Evolutionary conservation across 108 stramenopile species (phyloP).

Genomic region (Cyclostephanos tholiformis): DNA sequence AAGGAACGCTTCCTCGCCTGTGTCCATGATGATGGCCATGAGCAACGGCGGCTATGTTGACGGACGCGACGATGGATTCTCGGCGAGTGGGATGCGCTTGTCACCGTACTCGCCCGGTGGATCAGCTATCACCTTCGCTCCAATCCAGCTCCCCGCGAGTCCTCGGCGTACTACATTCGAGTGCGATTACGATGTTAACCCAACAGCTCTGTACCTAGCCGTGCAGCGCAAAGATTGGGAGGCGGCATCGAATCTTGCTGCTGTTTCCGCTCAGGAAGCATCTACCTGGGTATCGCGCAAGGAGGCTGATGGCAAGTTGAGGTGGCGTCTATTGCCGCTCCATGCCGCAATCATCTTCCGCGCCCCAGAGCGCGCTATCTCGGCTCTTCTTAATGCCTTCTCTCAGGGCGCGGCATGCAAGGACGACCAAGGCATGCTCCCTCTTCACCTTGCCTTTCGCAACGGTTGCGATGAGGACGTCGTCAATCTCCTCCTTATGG

Average conservation of each 20-base stretch:
- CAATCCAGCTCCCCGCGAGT: no score
- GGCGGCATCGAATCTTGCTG: constrained; percentile 46
- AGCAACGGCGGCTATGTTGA: background rate
- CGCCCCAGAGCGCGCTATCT: constrained; percentile 69
- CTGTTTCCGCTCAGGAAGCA: constrained; percentile 56
- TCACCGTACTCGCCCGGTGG: background rate
- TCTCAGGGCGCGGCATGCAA: constrained; percentile 68
- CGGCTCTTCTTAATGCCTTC: constrained; percentile 63
- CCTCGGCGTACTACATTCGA: no score
- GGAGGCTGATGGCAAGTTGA: constrained; percentile 71
- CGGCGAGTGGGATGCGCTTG: constrained; percentile 1
- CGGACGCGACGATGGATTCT: constrained; percentile 19
- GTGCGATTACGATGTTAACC: constrained; percentile 81
- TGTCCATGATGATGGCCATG: constrained; percentile 9
- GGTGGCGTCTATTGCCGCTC: constrained; percentile 86
- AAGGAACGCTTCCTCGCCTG: constrained; percentile 2
- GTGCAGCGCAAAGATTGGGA: constrained; percentile 82
- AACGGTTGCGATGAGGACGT: constrained; percentile 58
- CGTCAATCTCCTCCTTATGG: constrained; percentile 64
- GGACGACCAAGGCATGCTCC: constrained; percentile 89
- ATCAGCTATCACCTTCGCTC: no score
- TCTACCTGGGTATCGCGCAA: constrained; percentile 75
- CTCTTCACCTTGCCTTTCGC: constrained; percentile 84
- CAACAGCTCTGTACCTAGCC: constrained; percentile 71
- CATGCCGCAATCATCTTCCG: constrained; percentile 89